phyloP scores from a whole-genome alignment of 257 asterid genomes.

The Solanum stenotomum region DNA sequence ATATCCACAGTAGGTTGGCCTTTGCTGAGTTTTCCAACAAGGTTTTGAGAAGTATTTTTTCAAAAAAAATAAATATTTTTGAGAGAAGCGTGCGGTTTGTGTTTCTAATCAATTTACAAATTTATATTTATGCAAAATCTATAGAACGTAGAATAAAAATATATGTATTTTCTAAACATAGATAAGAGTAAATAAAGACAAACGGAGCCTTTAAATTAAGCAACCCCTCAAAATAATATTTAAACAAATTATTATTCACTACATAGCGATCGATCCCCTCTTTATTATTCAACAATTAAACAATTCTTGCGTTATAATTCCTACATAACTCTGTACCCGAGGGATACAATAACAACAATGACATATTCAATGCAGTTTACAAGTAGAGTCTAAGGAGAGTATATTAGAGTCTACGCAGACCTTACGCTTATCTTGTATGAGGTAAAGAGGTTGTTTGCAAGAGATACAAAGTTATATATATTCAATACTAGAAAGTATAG shows the following conservation, averaged over 20 bases:
- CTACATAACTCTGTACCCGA: background rate
- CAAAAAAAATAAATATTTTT: background rate
- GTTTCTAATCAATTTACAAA: background rate
- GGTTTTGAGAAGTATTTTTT: background rate
- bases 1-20: background rate
- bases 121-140: background rate
- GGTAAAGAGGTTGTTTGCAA: background rate
- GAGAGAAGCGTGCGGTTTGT: rapidly evolving
- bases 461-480: too few relatives aligned
- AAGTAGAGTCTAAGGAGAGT: background rate
- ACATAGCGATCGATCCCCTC: background rate
- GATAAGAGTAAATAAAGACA: background rate
- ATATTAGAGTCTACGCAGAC: background rate
- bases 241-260: background rate
- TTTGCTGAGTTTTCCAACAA: background rate
- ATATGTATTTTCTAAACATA: background rate
- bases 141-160: background rate
- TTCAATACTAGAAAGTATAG: constrained; percentile 21
- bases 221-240: background rate
- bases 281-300: background rate
- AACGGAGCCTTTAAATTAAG: background rate
- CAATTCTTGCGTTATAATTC: background rate
- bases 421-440: background rate
- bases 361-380: too few relatives aligned
- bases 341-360: background rate